phyloP scores from a whole-genome alignment of 768 basidiomycete species.

The Naganishia kalamii region DNA sequence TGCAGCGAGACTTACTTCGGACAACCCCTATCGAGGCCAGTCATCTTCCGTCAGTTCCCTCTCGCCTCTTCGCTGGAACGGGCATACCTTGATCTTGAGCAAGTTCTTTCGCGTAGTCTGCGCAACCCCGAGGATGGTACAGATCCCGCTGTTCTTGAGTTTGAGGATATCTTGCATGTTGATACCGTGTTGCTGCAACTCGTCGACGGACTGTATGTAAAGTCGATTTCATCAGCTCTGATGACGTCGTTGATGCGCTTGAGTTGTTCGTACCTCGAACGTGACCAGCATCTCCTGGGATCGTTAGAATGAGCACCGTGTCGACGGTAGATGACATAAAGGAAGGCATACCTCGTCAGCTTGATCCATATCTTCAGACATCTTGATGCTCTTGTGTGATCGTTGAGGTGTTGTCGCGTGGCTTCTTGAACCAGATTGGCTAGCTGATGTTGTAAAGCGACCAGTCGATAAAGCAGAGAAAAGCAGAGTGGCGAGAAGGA shows the following conservation, averaged over 20 bases:
- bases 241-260: background rate
- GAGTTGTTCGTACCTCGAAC: background rate
- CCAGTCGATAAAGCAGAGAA: too few relatives aligned
- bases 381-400: background rate
- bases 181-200: conserved; percentile 55
- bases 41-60: too few relatives aligned
- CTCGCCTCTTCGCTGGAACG: conserved; percentile 10
- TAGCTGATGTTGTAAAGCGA: background rate
- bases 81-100: conserved; percentile 78
- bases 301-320: background rate
- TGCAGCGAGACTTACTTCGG: conserved; percentile 54
- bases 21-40: too few relatives aligned
- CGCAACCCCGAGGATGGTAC: conserved; percentile 53
- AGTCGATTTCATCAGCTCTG: too few relatives aligned
- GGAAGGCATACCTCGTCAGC: background rate
- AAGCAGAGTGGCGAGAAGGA: too few relatives aligned
- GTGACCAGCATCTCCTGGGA: conserved; percentile 3
- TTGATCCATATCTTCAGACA: conserved; percentile 7
- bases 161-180: conserved; percentile 92
- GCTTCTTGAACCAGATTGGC: background rate
- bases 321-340: background rate
- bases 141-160: conserved; percentile 60
- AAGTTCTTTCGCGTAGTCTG: conserved; percentile 87
- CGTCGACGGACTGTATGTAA: background rate
- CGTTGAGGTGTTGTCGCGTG: background rate